phyloP scores from a whole-genome alignment of 495 filamentous ascomycete genomes.

The Penicillium canariense region DNA sequence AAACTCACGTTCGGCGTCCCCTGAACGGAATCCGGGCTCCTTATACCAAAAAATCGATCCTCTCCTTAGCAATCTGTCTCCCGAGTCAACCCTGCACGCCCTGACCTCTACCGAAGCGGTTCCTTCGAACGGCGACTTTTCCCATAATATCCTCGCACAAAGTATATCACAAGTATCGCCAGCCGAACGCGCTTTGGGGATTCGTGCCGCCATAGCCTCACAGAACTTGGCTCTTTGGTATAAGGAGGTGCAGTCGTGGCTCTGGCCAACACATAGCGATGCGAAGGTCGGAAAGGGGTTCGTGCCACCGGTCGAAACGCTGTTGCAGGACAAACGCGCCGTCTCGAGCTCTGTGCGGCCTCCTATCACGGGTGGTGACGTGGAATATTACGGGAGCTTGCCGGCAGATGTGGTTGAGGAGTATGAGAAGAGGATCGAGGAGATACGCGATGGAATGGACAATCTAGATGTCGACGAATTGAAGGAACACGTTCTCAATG shows the following conservation, averaged over 20 bases:
- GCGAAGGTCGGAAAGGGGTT: constrained; percentile 52
- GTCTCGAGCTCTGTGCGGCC: constrained; percentile 2
- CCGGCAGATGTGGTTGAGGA: constrained; percentile 54
- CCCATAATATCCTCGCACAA: constrained; percentile 54
- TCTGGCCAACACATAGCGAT: constrained; percentile 57
- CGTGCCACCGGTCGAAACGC: constrained; percentile 40
- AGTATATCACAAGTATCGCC: constrained; percentile 67
- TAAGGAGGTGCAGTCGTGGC: constrained; percentile 71
- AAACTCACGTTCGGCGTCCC: constrained; percentile 28
- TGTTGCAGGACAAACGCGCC: background rate
- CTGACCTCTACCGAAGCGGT: constrained; percentile 54
- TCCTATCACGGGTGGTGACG: constrained; percentile 24
- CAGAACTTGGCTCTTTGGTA: constrained; percentile 75
- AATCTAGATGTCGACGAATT: constrained; percentile 83
- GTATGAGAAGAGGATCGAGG: constrained; percentile 73
- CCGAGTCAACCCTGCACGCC: constrained; percentile 54
- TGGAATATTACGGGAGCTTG: constrained; percentile 67
- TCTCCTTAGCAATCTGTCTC: constrained; percentile 53
- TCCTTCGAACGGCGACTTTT: constrained; percentile 45
- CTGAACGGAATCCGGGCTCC: constrained; percentile 24
- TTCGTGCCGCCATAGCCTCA: constrained; percentile 69
- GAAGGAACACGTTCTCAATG: constrained; percentile 82
- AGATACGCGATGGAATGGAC: constrained; percentile 75
- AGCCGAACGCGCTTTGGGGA: constrained; percentile 67
- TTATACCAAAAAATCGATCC: constrained; percentile 45